Evolutionary conservation across 768 basidiomycete species (phyloP), one percentile per base, ranked within the genome.

Genomic region (Suillus ampliporus): DNA sequence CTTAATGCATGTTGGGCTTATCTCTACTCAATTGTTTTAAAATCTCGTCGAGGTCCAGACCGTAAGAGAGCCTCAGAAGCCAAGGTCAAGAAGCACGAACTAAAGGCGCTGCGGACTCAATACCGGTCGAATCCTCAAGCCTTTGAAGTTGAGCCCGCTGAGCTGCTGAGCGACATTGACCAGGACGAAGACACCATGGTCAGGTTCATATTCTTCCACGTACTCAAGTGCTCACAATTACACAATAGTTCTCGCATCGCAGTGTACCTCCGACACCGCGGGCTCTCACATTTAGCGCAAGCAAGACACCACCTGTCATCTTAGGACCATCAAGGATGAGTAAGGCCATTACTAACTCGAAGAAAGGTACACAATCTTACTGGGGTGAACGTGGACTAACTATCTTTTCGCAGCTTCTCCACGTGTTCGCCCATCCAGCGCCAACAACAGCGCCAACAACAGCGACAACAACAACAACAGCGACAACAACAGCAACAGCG

Each of bases 161-260:
- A 21, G 1, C 28, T 59, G 13, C 43, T 40, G 17, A 56, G 53
- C 56, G 61, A 61, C 56, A 41, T 35, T n/a, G 31, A 60, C 37
- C 9, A 37, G 47, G 59, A 61, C 15, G 51, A 61, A 41, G 61
- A 56, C 26, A 61, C 51, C 15, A 61, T 61, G 61, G 61, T 61
- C 53, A n/a, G 38, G 31, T 31, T 31, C 31, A 31, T 31, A 14
- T 17, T 21, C 23, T 15, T 23, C n/a, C 11, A 41, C 40, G 48
- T 8, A 35, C 53, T 56, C 10, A 40, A 15, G 28, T 57, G 5
- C 31, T 31, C 31, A 31, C 31, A 31, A 31, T 31, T 31, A 31
- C 31, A 31, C 31, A 40, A 14, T 26, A 57, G 56, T 57, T 57
- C n/a, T 23, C 38, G 26, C 21, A 41, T 26, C 19, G 37, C 26